Evolutionary conservation across 345 rosid genomes (phyloP), one percentile per base, ranked within the genome.

Genomic region (Eutrema yunnanense): DNA sequence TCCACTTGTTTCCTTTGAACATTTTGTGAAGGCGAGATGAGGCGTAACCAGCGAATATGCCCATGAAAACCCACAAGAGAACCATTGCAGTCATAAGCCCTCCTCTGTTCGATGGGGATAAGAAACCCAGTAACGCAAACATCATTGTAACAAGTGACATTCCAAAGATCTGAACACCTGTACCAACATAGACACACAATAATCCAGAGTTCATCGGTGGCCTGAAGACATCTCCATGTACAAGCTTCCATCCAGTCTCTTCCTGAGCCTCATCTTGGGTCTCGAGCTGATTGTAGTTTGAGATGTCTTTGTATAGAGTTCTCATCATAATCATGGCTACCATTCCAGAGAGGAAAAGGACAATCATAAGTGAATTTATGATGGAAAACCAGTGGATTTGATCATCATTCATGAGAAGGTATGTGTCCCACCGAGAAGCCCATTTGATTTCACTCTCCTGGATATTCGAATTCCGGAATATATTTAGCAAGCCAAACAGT

Each of bases 31-130:
- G 72, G 34, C 97, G 88, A 14, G 98, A 87, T 3, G 98, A 93
- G 38, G 97, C 80, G 82, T 90, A 90, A 78, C 98, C 98, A 30
- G 92, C 98, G 11, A 93, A 86, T 68, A 93, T 73, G 36, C 98
- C 97, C 98, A 93, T 93, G 81, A 90, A 93, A 71, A 93, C 97
- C 98, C 98, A 93, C 79, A 93, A 69, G 73, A 93, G 92, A 78
- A 93, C 98, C 98, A 91, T 94, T 55, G 98, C 97, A 59, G 98
- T 94, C 96, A 88, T 94, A 61, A 94, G 98, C 13, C 98, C 98
- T 51, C 98, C 98, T 70, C 98, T 81, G 85, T 89, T 94, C 55
- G 98, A 94, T 64, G 98, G 98, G 70, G 98, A 91, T 37, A 94
- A 73, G 84, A 94, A 89, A 11, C 98, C 98, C 53, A 94, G 73